These are phyloP conservation scores for Sphagnum magellanicum DNA, from an alignment of 228 moss, liverwort and hornwort genomes.

Conservation along the genomic window DNA sequence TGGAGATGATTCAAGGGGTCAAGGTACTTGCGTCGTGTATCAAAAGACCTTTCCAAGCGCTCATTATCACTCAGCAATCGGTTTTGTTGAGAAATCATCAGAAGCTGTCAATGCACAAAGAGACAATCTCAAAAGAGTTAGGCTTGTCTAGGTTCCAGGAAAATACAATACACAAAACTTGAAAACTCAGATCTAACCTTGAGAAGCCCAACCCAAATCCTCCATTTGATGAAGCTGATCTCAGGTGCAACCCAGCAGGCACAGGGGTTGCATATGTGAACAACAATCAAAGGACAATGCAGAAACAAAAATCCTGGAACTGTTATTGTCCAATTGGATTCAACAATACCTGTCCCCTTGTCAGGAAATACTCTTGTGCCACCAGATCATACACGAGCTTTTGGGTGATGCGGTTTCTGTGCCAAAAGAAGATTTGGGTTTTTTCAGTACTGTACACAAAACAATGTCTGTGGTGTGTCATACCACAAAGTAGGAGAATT, in stretches of 20 bases:
- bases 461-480: no score
- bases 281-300: background rate
- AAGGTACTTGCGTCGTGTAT: slow-evolving; percentile 74
- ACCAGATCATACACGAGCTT: slow-evolving; percentile 90
- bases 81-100: slow-evolving; percentile 88
- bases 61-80: slow-evolving; percentile 68
- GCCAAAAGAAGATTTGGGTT: background rate
- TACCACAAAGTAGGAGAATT: no score
- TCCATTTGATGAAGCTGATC: background rate
- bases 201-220: background rate
- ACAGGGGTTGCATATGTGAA: background rate
- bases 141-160: background rate
- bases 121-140: background rate
- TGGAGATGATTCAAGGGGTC: slow-evolving; percentile 95
- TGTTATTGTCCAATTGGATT: no score
- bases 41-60: slow-evolving; percentile 64
- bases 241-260: background rate
- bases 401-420: slow-evolving; percentile 79
- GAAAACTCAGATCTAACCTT: background rate
- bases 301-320: background rate
- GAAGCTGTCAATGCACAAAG: slow-evolving; percentile 41
- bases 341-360: slow-evolving; percentile 55
- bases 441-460: no score
- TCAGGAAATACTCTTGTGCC: slow-evolving; percentile 64
- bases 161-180: background rate